Base-by-base conservation (phyloP, 805 yeast genomes). In the Debaryomyces hansenii region DNA sequence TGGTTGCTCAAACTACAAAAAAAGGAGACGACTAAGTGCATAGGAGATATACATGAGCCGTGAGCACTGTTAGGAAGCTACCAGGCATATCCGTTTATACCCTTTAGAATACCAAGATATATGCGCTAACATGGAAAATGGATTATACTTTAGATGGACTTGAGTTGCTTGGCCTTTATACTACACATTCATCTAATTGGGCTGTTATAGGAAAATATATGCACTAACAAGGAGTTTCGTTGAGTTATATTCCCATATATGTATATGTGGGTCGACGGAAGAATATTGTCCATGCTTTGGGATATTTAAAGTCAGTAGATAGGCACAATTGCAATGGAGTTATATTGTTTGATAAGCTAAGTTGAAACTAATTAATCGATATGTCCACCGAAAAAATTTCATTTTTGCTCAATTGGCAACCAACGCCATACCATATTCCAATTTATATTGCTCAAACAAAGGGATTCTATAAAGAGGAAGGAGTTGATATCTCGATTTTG, bases 391-490 rank as follows among this genome's bases (percentile, higher is more conserved):
- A 74, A 44, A 79, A 77, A 50, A 74, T 78, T 57, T 69, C 82
- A 20, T 78, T 78, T 56, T 67, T 72, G 36, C 67, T 77, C 53
- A 78, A 78, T 65, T 78, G 83, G 83, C 70, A 74, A 53, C 72
- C 82, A 33, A 72, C 81, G 29, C 81, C 83, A 20, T 79, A 79
- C 67, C 83, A 79, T 52, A 72, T 77, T 46, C 82, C 83, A 16
- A 57, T 79, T 44, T 79, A 66, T 55, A 55, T 77, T 45, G 82
- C 83, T 29, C 78, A 72, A 53, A 60, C 64, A 29, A 75, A 68
- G 53, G 83, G 83, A 4, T 79, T 59, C 63, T 79, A 77, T 63
- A 66, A 69, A 49, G 78, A 79, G 20, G 72, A 73, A 50, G 80
- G 78, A 3, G 62, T 79, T 40, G 80, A 77, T 46, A 64, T 79